Evolutionary conservation across 345 rosid genomes (phyloP).

Genomic region (Pistacia atlantica): DNA sequence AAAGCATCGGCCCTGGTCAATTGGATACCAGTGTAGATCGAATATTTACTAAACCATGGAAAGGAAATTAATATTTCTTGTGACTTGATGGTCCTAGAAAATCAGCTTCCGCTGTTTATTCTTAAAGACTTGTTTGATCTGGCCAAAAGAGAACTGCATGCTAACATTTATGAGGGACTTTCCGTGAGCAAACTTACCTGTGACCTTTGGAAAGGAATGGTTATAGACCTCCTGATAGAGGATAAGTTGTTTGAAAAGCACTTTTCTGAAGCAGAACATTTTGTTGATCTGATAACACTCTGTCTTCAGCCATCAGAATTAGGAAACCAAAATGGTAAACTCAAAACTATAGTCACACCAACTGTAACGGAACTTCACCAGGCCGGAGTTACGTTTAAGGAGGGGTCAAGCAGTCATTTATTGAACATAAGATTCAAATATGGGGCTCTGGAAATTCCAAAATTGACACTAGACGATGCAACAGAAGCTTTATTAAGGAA

Average conservation of each 20-base stretch:
- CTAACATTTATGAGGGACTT: not conserved
- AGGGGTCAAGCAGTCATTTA: not conserved
- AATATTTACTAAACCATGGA: conserved; percentile 12
- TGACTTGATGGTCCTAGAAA: conserved; percentile 29
- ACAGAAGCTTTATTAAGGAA: not conserved
- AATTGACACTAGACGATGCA: not conserved
- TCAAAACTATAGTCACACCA: not conserved
- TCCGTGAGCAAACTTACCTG: not conserved
- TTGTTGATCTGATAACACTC: conserved; percentile 5
- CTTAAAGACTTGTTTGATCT: conserved; percentile 8
- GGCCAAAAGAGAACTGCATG: not conserved
- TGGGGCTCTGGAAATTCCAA: not conserved
- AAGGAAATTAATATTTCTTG: not conserved
- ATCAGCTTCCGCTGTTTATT: conserved; percentile 34
- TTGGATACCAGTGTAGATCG: not conserved
- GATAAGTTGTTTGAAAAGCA: too few species aligned
- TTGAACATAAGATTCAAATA: not conserved
- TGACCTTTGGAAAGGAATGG: not conserved
- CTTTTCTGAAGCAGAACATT: not conserved
- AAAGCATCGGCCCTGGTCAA: not conserved
- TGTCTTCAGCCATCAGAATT: not conserved
- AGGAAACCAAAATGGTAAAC: not conserved
- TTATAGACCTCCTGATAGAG: too few species aligned
- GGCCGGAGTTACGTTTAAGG: conserved; percentile 3
- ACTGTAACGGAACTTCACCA: not conserved